Conservation (phyloP, 179 eudicot species). For the Drosera spatulata region DNA sequence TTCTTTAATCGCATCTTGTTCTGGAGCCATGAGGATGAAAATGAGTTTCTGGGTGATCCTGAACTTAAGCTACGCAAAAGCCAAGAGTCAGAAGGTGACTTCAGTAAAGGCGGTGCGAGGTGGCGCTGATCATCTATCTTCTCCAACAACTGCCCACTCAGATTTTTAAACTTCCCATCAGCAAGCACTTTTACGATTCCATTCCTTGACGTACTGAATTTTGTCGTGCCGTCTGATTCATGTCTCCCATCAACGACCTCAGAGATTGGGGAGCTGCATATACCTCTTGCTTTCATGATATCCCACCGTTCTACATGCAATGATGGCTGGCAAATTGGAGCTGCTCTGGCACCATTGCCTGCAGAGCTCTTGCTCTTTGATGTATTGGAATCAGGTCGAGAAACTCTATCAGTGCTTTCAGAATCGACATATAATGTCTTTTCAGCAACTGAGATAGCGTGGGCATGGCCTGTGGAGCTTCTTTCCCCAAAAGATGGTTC, state of each 20-base stretch:
- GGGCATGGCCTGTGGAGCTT: conserved; percentile 9
- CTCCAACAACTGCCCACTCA: conserved; percentile 14
- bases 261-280: conserved; percentile 14
- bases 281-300: conserved; percentile 25
- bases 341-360: neutral
- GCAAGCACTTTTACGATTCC: neutral
- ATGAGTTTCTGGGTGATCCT: conserved; percentile 47
- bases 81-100: conserved; percentile 96
- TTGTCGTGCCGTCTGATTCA: neutral
- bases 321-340: neutral
- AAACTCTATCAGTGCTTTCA: conserved; percentile 22
- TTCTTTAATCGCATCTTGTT: conserved; percentile 26
- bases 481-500: conserved; percentile 22
- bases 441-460: conserved; percentile 33
- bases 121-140: conserved; percentile 23
- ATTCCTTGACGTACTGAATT: neutral
- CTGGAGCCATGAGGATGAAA: conserved; percentile 19
- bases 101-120: conserved; percentile 80
- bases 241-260: neutral
- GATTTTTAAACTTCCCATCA: conserved; percentile 3
- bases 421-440: conserved; percentile 56
- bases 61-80: conserved; percentile 59
- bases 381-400: conserved; percentile 11
- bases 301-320: conserved; percentile 3
- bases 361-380: conserved; percentile 15